Percentiles rank a stretch among this genome's conserved stretches.
These are phyloP conservation scores for Colletotrichum filicis DNA, from an alignment of 2,329 filamentous ascomycete species.

Conservation along the genomic window DNA sequence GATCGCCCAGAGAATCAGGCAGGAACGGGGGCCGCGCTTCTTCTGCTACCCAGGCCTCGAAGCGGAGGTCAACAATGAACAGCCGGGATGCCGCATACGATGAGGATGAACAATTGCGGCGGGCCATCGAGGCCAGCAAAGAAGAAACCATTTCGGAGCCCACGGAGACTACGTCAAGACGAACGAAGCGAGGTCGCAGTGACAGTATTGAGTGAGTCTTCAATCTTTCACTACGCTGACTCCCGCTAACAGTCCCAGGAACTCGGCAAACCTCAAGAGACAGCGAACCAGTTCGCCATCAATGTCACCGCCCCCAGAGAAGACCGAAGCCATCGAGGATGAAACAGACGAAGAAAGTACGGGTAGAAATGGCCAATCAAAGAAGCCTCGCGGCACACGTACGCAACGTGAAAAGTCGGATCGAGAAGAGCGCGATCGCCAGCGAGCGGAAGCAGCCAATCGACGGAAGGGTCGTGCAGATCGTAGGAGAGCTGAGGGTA, in stretches of 20 bases:
- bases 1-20: constrained; percentile 63
- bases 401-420: constrained; percentile 72
- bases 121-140: constrained; percentile 95
- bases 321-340: constrained; percentile 60
- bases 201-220: constrained; percentile 90
- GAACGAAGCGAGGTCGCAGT: constrained; percentile 86
- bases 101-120: constrained; percentile 88
- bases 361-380: constrained; percentile 60
- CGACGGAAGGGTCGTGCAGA: constrained; percentile 87
- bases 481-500: constrained; percentile 84
- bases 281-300: constrained; percentile 86
- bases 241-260: constrained; percentile 58
- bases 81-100: constrained; percentile 95
- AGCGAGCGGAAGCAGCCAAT: constrained; percentile 78
- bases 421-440: constrained; percentile 79
- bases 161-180: constrained; percentile 64
- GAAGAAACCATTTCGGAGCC: constrained; percentile 72
- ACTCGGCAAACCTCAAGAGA: constrained; percentile 78
- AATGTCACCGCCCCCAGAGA: constrained; percentile 66
- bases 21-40: constrained; percentile 65
- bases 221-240: not conserved
- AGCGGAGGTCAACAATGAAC: constrained; percentile 96
- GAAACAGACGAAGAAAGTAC: constrained; percentile 79
- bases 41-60: constrained; percentile 69
- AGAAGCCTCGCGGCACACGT: constrained; percentile 71